Evolutionary conservation across 2,329 filamentous ascomycete genomes (phyloP).

Genomic region (Cadophora luteo-olivacea): DNA sequence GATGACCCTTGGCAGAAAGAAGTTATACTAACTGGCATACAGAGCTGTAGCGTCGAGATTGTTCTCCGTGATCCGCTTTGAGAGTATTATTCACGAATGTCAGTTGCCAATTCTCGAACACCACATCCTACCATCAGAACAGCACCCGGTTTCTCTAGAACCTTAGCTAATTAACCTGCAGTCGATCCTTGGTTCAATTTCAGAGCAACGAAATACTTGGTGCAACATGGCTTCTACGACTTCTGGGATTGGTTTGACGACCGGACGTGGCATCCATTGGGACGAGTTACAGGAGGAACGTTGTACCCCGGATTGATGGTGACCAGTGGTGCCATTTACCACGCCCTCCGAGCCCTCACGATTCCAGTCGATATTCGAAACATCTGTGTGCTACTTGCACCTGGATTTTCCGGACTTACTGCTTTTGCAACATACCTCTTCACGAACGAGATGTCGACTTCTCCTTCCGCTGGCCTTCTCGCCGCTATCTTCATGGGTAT

Average conservation of each 20-base stretch:
- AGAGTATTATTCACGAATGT: slow-evolving; percentile 99
- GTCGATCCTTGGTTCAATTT: slow-evolving; percentile 99
- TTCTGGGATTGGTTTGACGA: slow-evolving; percentile 99
- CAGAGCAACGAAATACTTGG: slow-evolving; percentile 95
- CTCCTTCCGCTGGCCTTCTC: slow-evolving; percentile 90
- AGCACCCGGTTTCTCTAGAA: slow-evolving; percentile 37
- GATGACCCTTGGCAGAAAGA: neutral
- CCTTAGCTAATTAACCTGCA: slow-evolving; percentile 51
- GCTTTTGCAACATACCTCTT: slow-evolving; percentile 93
- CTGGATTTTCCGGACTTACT: slow-evolving; percentile 91
- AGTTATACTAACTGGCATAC: neutral
- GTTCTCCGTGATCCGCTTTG: slow-evolving; percentile 70
- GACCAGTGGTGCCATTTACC: slow-evolving; percentile 96
- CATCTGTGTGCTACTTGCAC: slow-evolving; percentile 95
- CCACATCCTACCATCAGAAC: slow-evolving; percentile 26
- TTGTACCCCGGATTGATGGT: slow-evolving; percentile 99
- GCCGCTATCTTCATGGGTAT: slow-evolving; percentile 98
- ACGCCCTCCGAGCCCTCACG: slow-evolving; percentile 85
- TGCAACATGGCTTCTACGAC: slow-evolving; percentile 95
- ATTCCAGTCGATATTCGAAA: slow-evolving; percentile 98
- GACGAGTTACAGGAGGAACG: slow-evolving; percentile 97
- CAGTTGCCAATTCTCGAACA: slow-evolving; percentile 51
- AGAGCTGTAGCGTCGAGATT: slow-evolving; percentile 19
- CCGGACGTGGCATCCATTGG: slow-evolving; percentile 98
- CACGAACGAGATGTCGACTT: slow-evolving; percentile 97